Base-by-base conservation (phyloP, 495 filamentous ascomycete genomes). In the Penicillium taxi region DNA sequence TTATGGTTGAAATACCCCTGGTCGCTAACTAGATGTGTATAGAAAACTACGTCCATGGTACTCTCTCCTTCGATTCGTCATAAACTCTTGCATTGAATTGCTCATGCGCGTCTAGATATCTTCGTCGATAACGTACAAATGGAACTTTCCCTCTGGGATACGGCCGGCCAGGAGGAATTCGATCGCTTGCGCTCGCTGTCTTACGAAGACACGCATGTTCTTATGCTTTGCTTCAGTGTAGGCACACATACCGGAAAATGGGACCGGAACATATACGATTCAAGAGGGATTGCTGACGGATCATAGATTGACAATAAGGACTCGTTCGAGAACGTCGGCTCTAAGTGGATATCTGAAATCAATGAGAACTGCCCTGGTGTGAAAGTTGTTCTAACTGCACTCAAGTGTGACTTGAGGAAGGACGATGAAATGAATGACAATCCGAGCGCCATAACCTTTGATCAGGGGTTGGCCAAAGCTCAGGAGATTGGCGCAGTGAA, bases 31-130 rank as follows among this genome's bases (percentile, higher is more conserved):
- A 34, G 31, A 18, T 1, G 11, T 7, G 23, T 44, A 13, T 48
- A 81, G 90, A 98, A 64, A 98, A 98, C 65, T 98, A 98, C 59
- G 91, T 98, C 42, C 91, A 98, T 63, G 88, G 87, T 94, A 76
- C 50, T 20, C n/a, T 19, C 34, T 22, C 26, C n/a, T 19, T 34
- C 27, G 21, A 33, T 24, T 39, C 38, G 42, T 49, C 32, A 57
- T 11, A 6, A 24, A 24, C 11, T 24, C 11, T 24, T 11, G 6
- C n/a, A 19, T 18, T 22, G 2, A 27, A 32, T 24, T 8, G 42
- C 50, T 56, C 31, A 54, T 39, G 25, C 36, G 38, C 48, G 39
- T 29, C 28, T 16, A 93, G 91, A 98, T 64, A 94, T 98, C 56
- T 98, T 91, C 63, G 91, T 98, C 59, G 91, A 98, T 57, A 84